Percentiles rank a stretch among this genome's conserved stretches.
Evolutionary conservation across 108 stramenopile genomes (phyloP).

Genomic region (Skeletonema menzelii): DNA sequence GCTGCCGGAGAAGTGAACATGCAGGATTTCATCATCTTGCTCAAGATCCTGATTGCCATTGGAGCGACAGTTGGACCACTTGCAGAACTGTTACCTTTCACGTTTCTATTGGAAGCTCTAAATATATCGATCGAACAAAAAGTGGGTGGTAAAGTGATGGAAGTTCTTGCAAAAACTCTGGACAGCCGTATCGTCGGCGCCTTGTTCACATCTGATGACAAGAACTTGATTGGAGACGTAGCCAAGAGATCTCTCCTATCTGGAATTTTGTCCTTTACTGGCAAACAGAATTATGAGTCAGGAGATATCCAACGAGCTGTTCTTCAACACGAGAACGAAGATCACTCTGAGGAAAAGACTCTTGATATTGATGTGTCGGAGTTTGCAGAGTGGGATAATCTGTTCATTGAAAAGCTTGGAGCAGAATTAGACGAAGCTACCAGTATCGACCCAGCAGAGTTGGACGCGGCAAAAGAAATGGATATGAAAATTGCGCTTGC

Average conservation of each 20-base stretch:
- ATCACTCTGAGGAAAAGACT: conserved; percentile 1
- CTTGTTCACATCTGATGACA: conserved; percentile 39
- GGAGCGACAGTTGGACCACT: conserved; percentile 41
- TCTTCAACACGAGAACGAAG: conserved; percentile 16
- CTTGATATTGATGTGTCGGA: conserved; percentile 31
- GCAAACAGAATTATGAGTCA: conserved; percentile 36
- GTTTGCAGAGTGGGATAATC: conserved; percentile 41
- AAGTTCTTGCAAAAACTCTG: conserved; percentile 19
- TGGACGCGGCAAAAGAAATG: conserved; percentile 25
- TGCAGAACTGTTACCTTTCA: conserved; percentile 32
- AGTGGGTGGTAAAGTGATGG: conserved; percentile 39
- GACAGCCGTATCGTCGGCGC: conserved; percentile 38
- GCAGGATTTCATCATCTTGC: conserved; percentile 32
- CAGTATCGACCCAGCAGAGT: not conserved
- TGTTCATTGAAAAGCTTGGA: conserved; percentile 26
- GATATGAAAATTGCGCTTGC: conserved; percentile 46
- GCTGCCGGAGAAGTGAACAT: conserved; percentile 27
- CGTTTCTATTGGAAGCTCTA: conserved; percentile 36
- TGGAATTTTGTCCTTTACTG: conserved; percentile 41
- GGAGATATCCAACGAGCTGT: conserved; percentile 42
- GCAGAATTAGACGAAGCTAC: conserved; percentile 8
- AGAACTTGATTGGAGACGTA: conserved; percentile 35
- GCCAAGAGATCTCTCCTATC: conserved; percentile 32
- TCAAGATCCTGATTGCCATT: conserved; percentile 39
- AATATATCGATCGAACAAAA: conserved; percentile 43